Evolutionary conservation across 148 eudicot genomes (phyloP), one percentile per base, ranked within the genome.

Genomic region (Pouteria glomerata): DNA sequence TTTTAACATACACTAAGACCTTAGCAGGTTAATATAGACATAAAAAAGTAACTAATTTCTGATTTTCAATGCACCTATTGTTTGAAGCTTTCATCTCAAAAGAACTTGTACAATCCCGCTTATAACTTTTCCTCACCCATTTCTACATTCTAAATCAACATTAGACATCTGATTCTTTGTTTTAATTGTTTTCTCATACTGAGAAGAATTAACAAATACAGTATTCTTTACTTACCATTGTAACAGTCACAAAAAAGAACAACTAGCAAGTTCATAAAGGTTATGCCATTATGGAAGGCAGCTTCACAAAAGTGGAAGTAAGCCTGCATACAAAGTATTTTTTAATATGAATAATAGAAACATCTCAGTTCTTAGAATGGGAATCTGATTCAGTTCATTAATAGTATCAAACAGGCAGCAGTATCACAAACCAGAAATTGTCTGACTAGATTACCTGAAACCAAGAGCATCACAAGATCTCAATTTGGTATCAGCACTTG

Each of bases 401-500:
- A 15, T 10, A 44, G 14, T 44, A 11, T 44, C 48, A 44, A 7
- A 44, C 55, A 19, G 11, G 14, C 11, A 50, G 55, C 55, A 50
- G 55, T 16, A 27, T 26, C 19, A 57, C 34, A 24, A 57, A 57
- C 30, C 62, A 57, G 2, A 29, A 27, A 3, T 29, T 57, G 62
- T 57, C 62, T 0, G 19, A 57, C 11, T 57, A 57, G 30, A 56
- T 66, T 79, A 86, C 89, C 86, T 81, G 51, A 73, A 63, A 74
- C 58, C 47, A 30, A 75, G 78, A 51, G 72, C 62, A 73, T 83
- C 89, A 65, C 44, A 63, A 66, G 83, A 34, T 31, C 80, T 59
- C 79, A 72, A 69, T 66, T 71, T 83, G 15, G 84, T 67, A 60
- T 73, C 81, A 64, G 78, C 60, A 75, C 68, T 79, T 65, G 52